These are phyloP conservation scores for Schizochytrium sp. DNA, from an alignment of 108 stramenopile species.

Conservation along the genomic window DNA sequence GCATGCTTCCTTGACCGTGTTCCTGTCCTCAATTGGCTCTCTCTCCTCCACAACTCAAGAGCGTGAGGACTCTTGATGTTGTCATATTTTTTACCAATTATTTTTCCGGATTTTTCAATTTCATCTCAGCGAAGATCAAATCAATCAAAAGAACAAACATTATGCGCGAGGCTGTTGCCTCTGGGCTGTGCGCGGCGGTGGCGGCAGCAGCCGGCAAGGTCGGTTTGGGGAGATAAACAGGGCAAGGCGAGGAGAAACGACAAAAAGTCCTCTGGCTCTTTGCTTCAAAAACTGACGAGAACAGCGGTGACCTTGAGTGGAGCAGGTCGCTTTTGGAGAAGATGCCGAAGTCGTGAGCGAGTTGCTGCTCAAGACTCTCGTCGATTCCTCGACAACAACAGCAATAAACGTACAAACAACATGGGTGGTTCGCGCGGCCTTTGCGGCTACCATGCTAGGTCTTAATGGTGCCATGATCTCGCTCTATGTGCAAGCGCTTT, in stretches of 20 bases:
- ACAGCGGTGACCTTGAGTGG: background rate
- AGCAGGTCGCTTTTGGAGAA: background rate
- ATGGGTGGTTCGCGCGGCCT: background rate
- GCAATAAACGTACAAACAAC: background rate
- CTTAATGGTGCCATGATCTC: background rate
- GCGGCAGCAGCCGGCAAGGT: background rate
- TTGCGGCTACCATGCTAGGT: background rate
- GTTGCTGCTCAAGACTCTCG: background rate
- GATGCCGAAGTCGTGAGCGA: background rate
- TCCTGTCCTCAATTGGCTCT: too few species aligned
- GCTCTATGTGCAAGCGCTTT: background rate
- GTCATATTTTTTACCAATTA: too few species aligned
- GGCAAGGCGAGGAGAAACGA: background rate
- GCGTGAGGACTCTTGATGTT: too few species aligned
- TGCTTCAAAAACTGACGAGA: too few species aligned
- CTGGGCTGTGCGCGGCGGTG: background rate
- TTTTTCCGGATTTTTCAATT: too few species aligned
- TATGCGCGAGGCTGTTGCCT: background rate
- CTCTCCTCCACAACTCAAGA: too few species aligned
- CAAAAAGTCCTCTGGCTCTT: too few species aligned
- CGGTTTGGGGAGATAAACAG: background rate
- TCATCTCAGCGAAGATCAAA: too few species aligned
- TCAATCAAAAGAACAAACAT: background rate
- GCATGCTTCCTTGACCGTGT: too few species aligned
- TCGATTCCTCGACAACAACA: background rate